Percentiles rank a stretch among this genome's conserved stretches.
Evolutionary conservation across 2,329 filamentous ascomycete species (phyloP).

Genomic region (Pochonia chlamydosporia): DNA sequence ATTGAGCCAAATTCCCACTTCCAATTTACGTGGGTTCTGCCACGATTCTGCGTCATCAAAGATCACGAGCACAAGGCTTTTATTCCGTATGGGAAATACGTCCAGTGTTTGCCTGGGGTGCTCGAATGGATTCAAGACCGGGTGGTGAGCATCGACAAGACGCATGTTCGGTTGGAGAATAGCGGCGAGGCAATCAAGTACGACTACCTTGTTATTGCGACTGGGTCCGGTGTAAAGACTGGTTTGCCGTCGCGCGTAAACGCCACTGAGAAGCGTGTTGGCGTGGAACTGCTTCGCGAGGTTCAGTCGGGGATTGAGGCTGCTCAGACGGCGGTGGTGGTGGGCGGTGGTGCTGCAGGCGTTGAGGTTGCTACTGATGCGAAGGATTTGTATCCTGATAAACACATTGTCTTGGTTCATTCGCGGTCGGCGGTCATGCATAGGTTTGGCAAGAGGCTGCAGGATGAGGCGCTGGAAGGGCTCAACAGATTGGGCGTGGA

Average conservation of each 20-base stretch:
- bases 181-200: constrained; percentile 41
- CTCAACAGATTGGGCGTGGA: constrained; percentile 41
- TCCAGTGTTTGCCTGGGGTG: constrained; percentile 26
- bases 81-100: constrained; percentile 47
- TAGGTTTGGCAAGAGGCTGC: constrained; percentile 39
- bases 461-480: constrained; percentile 32
- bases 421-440: constrained; percentile 48
- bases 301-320: constrained; percentile 40
- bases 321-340: constrained; percentile 39
- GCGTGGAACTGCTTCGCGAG: constrained; percentile 33
- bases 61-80: constrained; percentile 53
- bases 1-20: constrained; percentile 57
- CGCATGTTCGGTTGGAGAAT: constrained; percentile 33
- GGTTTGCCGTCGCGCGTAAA: constrained; percentile 43
- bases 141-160: constrained; percentile 30
- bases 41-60: constrained; percentile 50
- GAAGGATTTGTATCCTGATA: constrained; percentile 49
- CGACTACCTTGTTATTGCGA: constrained; percentile 52
- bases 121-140: constrained; percentile 36
- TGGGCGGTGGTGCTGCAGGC: constrained; percentile 56
- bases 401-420: constrained; percentile 52
- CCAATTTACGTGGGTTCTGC: constrained; percentile 55
- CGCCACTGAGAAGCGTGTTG: constrained; percentile 34
- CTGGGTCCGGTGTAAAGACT: constrained; percentile 40
- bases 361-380: constrained; percentile 57